Percentiles rank a stretch among this genome's conserved stretches.
Evolutionary conservation across 2,329 filamentous ascomycete genomes (phyloP).

Genomic region (Leptographium procerum): DNA sequence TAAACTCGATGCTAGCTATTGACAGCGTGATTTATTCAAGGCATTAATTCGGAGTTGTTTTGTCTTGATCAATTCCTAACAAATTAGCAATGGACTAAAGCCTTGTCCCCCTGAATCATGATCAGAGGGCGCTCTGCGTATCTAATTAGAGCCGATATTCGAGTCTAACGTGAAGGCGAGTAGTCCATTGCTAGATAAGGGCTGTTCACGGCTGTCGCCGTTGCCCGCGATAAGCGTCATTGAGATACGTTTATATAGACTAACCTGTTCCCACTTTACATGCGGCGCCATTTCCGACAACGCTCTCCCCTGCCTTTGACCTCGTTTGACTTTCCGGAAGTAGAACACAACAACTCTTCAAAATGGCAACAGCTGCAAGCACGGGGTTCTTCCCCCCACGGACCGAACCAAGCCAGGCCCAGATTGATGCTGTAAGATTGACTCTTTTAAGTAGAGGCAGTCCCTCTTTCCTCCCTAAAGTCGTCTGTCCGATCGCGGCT

Average conservation of each 20-base stretch:
- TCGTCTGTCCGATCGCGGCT: background rate
- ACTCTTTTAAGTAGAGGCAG: background rate
- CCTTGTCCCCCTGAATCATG: too few relatives aligned
- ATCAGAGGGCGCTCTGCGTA: too few relatives aligned
- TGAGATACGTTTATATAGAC: background rate
- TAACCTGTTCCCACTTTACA: background rate
- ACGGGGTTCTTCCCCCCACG: background rate
- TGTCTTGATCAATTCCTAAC: too few relatives aligned
- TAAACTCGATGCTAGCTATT: too few relatives aligned
- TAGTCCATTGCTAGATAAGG: too few relatives aligned
- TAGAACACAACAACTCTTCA: background rate
- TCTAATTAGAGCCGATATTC: too few relatives aligned
- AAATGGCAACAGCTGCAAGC: background rate
- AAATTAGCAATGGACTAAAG: too few relatives aligned
- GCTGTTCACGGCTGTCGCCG: background rate
- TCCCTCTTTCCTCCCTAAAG: background rate
- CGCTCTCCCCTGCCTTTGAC: background rate
- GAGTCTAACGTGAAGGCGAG: too few relatives aligned
- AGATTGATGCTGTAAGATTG: background rate
- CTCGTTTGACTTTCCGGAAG: too few relatives aligned
- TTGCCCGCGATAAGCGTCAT: background rate
- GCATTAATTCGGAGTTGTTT: too few relatives aligned
- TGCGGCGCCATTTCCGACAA: background rate
- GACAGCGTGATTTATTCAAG: too few relatives aligned
- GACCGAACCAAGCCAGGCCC: background rate